Evolutionary conservation across 2,329 filamentous ascomycete genomes (phyloP).

Genomic region (Claviceps sp.): DNA sequence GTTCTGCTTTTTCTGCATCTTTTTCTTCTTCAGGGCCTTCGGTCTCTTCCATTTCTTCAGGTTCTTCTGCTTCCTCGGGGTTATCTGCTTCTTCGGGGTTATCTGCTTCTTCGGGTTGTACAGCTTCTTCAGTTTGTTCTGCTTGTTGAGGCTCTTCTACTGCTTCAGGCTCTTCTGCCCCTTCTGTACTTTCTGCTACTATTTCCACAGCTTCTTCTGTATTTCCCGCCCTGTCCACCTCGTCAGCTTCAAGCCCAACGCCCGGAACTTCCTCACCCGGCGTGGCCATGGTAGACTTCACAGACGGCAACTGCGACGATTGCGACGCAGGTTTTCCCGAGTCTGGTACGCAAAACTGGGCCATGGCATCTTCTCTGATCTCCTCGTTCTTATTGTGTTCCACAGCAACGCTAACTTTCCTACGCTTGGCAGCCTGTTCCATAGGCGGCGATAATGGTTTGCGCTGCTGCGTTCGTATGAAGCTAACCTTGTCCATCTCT

Average conservation of each 20-base stretch:
- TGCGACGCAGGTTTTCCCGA: constrained; percentile 13
- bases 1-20: too few species aligned
- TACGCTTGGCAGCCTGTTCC: constrained; percentile 16
- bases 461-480: constrained; percentile 14
- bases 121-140: too few species aligned
- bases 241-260: background rate
- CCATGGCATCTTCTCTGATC: background rate
- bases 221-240: too few species aligned
- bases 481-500: constrained; percentile 27
- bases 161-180: too few species aligned
- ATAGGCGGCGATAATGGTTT: constrained; percentile 6
- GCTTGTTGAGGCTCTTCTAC: too few species aligned
- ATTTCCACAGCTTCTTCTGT: too few species aligned
- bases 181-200: too few species aligned
- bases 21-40: too few species aligned
- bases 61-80: too few species aligned
- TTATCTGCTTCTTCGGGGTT: too few species aligned
- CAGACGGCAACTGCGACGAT: constrained; percentile 13
- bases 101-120: too few species aligned
- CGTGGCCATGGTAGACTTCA: constrained; percentile 21
- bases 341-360: constrained; percentile 8
- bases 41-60: too few species aligned
- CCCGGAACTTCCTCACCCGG: constrained; percentile 13
- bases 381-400: background rate
- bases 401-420: constrained; percentile 7